Evolutionary conservation across 2,329 filamentous ascomycete genomes (phyloP), one percentile per base, ranked within the genome.

Genomic region (Aspergillus neoniger): DNA sequence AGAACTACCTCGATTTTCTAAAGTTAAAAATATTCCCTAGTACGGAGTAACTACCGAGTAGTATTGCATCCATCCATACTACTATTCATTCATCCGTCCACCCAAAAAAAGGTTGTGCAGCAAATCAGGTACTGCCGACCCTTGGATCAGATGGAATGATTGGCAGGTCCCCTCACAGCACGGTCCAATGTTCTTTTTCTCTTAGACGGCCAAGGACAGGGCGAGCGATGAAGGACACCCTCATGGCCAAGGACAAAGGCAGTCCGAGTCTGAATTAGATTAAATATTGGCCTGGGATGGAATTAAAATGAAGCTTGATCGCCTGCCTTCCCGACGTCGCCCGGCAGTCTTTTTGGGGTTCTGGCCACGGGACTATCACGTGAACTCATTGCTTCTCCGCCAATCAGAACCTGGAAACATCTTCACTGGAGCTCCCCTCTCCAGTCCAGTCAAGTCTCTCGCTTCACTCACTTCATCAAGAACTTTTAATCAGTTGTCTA

Each of bases 21-120:
- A 47, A 47, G 53, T 55, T 47, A 32, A 53, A 53, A 53, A 39
- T 14, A 38, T 39, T 17, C 36, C 28, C 28, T 55, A 32, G 6
- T 44, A 21, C n/a, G 25, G 25, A 28, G 41, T 36, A 36, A 36
- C 12, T 36, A 32, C 30, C 9, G 30, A 10, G 30, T 36, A 6
- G 32, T 36, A 14, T 2, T 36, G 32, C 32, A 36, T 36, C 12
- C 32, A 36, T 36, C 32, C 28, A 30, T 30, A 30, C 28, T 28
- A 28, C 25, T 28, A 28, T 28, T 44, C 41, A 44, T 44, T 7
- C 19, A 44, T 14, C 41, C 41, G 19, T 44, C 41, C 38, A 15
- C 15, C 38, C 25, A 28, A 19, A 23, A 14, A 14, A 44, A 8
- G 41, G 19, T 15, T 10, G 47, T 32, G 47, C 47, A 50, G 47